Evolutionary conservation across 1,284 basidiomycete genomes (phyloP).

Genomic region (Inonotus obliquus): DNA sequence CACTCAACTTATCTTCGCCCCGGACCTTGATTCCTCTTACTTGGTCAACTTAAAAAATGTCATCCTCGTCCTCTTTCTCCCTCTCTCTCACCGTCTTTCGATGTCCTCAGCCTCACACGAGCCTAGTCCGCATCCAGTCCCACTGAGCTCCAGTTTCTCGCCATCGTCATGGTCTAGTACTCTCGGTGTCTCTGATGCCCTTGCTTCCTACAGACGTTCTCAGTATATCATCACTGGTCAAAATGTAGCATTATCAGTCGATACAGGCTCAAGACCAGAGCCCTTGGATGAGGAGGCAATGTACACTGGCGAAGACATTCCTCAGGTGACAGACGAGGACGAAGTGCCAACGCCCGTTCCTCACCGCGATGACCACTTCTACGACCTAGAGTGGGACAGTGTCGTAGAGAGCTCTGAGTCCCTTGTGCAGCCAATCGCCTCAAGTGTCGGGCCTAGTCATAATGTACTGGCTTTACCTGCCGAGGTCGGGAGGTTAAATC

Average conservation of each 20-base stretch:
- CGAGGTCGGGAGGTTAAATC: background rate
- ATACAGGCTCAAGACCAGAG: constrained; percentile 35
- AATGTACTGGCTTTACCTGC: background rate
- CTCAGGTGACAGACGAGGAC: constrained; percentile 28
- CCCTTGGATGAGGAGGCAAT: constrained; percentile 33
- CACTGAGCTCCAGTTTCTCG: constrained; percentile 41
- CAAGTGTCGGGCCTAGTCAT: background rate
- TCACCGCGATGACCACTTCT: constrained; percentile 28
- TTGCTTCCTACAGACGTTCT: constrained; percentile 51
- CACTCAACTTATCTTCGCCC: background rate
- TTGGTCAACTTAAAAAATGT: background rate
- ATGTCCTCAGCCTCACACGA: background rate
- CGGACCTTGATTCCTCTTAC: background rate
- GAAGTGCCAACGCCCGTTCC: constrained; percentile 23
- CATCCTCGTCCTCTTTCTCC: too few relatives aligned
- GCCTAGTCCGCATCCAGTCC: background rate
- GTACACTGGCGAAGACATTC: constrained; percentile 18
- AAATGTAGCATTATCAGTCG: constrained; percentile 43
- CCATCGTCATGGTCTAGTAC: constrained; percentile 45
- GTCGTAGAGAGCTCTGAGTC: constrained; percentile 20
- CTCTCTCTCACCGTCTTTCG: background rate
- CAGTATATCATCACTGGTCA: constrained; percentile 60
- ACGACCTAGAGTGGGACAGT: constrained; percentile 46
- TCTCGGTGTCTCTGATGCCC: constrained; percentile 48
- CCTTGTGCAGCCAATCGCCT: background rate